Evolutionary conservation across 148 eudicot species (phyloP).

Genomic region (Heliosperma pusillum): DNA sequence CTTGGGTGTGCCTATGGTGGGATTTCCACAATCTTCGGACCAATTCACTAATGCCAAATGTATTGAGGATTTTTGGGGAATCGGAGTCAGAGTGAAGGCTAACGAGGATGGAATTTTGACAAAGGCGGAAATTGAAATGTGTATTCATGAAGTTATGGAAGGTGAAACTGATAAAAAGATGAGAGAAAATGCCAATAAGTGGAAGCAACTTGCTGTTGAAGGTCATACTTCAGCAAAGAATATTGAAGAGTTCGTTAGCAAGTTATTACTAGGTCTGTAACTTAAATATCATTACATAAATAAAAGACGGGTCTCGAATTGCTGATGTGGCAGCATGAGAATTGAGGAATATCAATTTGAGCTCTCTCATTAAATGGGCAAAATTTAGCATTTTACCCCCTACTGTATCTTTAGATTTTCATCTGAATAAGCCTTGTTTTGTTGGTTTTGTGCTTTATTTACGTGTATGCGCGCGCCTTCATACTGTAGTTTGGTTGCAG

Average conservation of each 20-base stretch:
- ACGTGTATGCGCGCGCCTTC: too few species aligned
- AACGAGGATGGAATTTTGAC: constrained; percentile 23
- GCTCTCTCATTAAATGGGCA: too few species aligned
- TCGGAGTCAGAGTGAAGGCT: constrained; percentile 24
- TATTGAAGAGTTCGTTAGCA: constrained; percentile 16
- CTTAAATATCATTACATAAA: not conserved
- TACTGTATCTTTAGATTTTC: not conserved
- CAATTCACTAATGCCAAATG: constrained; percentile 33
- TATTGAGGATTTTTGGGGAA: constrained; percentile 28
- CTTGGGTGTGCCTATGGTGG: constrained; percentile 35
- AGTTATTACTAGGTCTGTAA: constrained; percentile 19
- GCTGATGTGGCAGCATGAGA: too few species aligned
- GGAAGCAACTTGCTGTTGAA: constrained; percentile 24
- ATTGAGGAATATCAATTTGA: too few species aligned
- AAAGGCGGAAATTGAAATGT: constrained; percentile 20
- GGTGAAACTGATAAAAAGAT: constrained; percentile 22
- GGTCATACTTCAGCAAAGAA: constrained; percentile 31
- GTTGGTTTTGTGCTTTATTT: not conserved
- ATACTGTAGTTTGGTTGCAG: too few species aligned
- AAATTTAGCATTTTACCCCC: too few species aligned
- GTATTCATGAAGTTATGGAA: constrained; percentile 18
- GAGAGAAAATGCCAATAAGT: constrained; percentile 7
- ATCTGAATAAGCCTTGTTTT: not conserved
- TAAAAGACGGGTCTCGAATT: too few species aligned
- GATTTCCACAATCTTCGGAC: constrained; percentile 30